phyloP scores from a whole-genome alignment of 1,284 basidiomycete genomes.

The Singerocomus inundabilis region DNA sequence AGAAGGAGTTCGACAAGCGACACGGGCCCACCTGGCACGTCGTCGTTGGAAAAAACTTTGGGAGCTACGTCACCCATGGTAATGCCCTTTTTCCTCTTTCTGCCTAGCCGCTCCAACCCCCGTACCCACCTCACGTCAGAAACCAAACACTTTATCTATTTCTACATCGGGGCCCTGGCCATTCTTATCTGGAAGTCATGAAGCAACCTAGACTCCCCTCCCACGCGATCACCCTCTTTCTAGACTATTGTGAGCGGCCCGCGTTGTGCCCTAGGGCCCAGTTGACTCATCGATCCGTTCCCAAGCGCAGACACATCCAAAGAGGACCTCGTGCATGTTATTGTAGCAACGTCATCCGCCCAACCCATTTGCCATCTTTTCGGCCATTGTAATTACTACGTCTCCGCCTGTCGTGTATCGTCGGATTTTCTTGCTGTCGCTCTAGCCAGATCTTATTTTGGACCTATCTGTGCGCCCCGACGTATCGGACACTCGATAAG shows the following conservation, averaged over 20 bases:
- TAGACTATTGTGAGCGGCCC: constrained; percentile 30
- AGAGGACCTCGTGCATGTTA: constrained; percentile 21
- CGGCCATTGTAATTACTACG: constrained; percentile 27
- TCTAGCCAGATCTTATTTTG: not conserved
- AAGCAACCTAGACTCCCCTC: constrained; percentile 24
- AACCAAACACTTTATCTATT: constrained; percentile 97
- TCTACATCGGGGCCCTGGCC: constrained; percentile 87
- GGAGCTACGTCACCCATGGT: constrained; percentile 97
- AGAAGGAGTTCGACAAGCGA: constrained; percentile 93
- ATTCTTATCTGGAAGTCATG: constrained; percentile 95
- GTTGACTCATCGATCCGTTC: constrained; percentile 1
- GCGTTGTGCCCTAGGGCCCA: not conserved
- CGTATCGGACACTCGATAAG: not conserved
- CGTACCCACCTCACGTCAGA: constrained; percentile 47
- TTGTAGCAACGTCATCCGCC: constrained; percentile 24
- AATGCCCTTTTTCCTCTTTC: not conserved
- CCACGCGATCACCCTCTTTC: constrained; percentile 10
- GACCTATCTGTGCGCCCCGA: not conserved
- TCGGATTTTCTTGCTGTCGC: constrained; percentile 14
- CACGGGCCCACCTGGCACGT: constrained; percentile 96
- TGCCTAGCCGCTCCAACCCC: not conserved
- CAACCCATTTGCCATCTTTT: constrained; percentile 14
- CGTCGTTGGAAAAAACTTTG: constrained; percentile 97
- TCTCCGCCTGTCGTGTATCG: constrained; percentile 20
- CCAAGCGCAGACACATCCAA: constrained; percentile 15